These are phyloP conservation scores for Leishmania aethiopica DNA, from an alignment of 208 protist species.

Conservation along the genomic window DNA sequence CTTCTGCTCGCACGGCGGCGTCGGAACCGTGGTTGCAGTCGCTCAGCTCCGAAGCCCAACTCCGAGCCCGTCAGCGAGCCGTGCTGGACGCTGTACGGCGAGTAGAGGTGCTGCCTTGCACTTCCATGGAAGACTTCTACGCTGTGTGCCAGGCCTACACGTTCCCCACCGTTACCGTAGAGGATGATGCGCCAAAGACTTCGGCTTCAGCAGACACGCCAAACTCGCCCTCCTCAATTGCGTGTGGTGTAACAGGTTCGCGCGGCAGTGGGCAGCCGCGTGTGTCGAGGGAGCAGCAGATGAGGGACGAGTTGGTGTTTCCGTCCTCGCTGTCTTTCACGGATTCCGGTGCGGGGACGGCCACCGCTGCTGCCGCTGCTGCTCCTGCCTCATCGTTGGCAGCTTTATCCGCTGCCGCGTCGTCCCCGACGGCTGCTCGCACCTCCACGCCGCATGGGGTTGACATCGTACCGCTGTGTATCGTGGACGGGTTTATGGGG, in stretches of 20 bases:
- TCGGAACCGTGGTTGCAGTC: background rate
- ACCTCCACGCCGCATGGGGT: background rate
- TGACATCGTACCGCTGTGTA: slow-evolving; percentile 44
- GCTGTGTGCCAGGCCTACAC: slow-evolving; percentile 32
- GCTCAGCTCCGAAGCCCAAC: background rate
- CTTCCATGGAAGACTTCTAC: slow-evolving; percentile 40
- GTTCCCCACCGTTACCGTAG: slow-evolving; percentile 8
- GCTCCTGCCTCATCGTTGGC: background rate
- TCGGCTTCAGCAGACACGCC: background rate
- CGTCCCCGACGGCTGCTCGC: background rate
- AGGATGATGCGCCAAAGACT: background rate
- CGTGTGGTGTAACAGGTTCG: background rate
- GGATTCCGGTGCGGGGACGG: background rate
- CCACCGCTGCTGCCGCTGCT: background rate
- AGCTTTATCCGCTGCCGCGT: background rate
- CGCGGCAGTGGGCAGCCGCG: background rate
- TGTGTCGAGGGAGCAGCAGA: background rate
- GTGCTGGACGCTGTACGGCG: slow-evolving; percentile 45
- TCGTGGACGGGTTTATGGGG: slow-evolving; percentile 52
- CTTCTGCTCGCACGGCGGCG: background rate
- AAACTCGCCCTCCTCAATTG: background rate
- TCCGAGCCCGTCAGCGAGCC: slow-evolving; percentile 22
- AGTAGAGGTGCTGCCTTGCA: slow-evolving; percentile 57
- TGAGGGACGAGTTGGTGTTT: background rate
- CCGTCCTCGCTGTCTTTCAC: background rate